These are phyloP conservation scores for Cyclostephanos invisitatus DNA, from an alignment of 108 stramenopile species.

Conservation along the genomic window DNA sequence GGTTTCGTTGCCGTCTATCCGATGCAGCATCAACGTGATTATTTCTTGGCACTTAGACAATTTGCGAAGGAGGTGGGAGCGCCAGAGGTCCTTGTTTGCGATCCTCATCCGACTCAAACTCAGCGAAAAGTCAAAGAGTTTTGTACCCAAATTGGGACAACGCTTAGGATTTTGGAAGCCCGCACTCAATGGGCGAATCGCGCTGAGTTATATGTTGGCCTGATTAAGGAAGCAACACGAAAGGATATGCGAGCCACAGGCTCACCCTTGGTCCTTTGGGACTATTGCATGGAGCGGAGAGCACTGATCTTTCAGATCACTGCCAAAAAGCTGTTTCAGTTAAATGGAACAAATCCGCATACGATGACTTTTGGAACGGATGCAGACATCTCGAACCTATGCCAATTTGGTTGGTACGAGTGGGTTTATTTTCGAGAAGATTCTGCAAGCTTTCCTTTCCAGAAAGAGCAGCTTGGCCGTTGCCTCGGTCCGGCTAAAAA, in stretches of 20 bases:
- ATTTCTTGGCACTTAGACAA: conserved; percentile 15
- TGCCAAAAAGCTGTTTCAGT: conserved; percentile 21
- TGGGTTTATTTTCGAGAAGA: conserved; percentile 31
- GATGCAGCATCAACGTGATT: conserved; percentile 28
- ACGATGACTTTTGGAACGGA: conserved; percentile 16
- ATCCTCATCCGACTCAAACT: conserved; percentile 18
- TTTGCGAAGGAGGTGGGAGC: conserved; percentile 44
- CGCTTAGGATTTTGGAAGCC: conserved; percentile 13
- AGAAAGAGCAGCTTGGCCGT: conserved; percentile 12
- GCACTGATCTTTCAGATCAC: conserved; percentile 30
- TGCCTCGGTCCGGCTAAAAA: conserved; percentile 35
- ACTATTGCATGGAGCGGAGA: conserved; percentile 9
- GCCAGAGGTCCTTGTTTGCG: conserved; percentile 30
- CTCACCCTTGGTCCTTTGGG: too few species aligned
- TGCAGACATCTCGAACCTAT: conserved; percentile 30
- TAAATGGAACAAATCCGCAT: conserved; percentile 31
- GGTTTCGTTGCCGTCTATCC: conserved; percentile 26
- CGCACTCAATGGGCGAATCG: conserved; percentile 37
- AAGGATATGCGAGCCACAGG: conserved; percentile 24
- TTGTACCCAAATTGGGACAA: conserved; percentile 28
- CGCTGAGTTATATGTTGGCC: conserved; percentile 38
- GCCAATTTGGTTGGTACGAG: conserved; percentile 48
- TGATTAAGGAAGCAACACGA: conserved; percentile 34
- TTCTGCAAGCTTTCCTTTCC: background rate
- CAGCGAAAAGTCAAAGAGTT: conserved; percentile 6